These are phyloP conservation scores for Tremellales sp. DNA, from an alignment of 1,284 basidiomycete genomes.

Conservation along the genomic window DNA sequence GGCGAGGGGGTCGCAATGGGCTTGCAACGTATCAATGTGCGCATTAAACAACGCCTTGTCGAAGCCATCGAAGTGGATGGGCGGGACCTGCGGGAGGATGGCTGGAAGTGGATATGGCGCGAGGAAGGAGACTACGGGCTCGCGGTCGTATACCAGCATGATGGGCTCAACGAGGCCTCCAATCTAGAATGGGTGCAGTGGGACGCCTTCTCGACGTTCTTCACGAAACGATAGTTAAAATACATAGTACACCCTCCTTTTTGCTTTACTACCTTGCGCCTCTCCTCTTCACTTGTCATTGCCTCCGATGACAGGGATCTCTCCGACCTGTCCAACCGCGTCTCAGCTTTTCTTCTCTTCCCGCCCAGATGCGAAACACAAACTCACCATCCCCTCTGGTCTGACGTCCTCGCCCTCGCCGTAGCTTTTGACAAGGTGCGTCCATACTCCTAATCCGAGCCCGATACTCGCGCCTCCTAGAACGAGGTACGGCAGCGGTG, in stretches of 20 bases:
- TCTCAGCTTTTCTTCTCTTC: neutral
- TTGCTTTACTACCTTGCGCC: no score
- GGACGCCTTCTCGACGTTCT: no score
- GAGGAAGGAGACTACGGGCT: no score
- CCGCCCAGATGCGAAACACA: neutral
- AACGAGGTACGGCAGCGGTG: conserved; percentile 31
- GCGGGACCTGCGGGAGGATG: conserved; percentile 1
- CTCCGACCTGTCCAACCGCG: conserved; percentile 7
- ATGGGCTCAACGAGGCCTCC: no score
- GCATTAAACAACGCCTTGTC: no score
- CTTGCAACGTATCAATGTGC: conserved; percentile 35
- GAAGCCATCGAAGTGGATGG: conserved; percentile 7
- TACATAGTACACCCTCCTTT: no score
- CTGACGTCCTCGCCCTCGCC: conserved; percentile 32
- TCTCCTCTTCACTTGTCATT: conserved; percentile 5
- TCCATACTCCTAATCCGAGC: conserved; percentile 38
- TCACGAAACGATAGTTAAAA: no score
- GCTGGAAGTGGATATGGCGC: neutral
- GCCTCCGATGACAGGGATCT: conserved; percentile 11
- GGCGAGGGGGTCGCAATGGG: conserved; percentile 43
- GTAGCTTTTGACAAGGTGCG: conserved; percentile 33
- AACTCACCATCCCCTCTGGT: conserved; percentile 41
- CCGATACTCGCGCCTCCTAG: conserved; percentile 43
- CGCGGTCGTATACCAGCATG: no score
- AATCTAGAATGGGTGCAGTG: no score